Conservation (phyloP, 2,329 filamentous ascomycete species). For the Alternaria conjuncta region DNA sequence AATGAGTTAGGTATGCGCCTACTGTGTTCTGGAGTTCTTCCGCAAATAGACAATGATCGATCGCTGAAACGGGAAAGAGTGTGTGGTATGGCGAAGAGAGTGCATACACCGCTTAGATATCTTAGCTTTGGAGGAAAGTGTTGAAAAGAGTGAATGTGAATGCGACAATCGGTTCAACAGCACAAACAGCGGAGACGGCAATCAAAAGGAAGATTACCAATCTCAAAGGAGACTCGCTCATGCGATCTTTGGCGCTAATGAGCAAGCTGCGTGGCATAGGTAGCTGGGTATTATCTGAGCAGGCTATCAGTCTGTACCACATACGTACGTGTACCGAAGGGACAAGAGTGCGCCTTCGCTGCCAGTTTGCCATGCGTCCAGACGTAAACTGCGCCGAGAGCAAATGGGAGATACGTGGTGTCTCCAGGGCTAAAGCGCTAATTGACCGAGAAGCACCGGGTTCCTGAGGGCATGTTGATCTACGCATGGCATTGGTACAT, state of each 20-base stretch:
- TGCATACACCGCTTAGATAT: not conserved
- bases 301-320: slow-evolving; percentile 12
- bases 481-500: slow-evolving; percentile 11
- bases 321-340: not conserved
- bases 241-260: slow-evolving; percentile 19
- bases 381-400: not conserved
- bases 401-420: not conserved
- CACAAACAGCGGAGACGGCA: not conserved
- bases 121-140: not conserved
- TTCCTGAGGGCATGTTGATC: not conserved
- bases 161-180: not conserved
- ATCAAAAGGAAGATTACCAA: not conserved
- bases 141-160: not conserved
- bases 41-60: not conserved
- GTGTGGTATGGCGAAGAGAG: not conserved
- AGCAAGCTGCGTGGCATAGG: slow-evolving; percentile 26
- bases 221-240: not conserved
- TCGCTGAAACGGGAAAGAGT: not conserved
- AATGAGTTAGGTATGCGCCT: slow-evolving; percentile 25
- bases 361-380: not conserved
- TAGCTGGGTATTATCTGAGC: slow-evolving; percentile 1
- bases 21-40: slow-evolving; percentile 9
- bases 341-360: slow-evolving; percentile 5
- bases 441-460: not conserved
- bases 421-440: slow-evolving; percentile 5